phyloP scores from a whole-genome alignment of 2,329 filamentous ascomycete genomes.

The Xylariaceae sp. region DNA sequence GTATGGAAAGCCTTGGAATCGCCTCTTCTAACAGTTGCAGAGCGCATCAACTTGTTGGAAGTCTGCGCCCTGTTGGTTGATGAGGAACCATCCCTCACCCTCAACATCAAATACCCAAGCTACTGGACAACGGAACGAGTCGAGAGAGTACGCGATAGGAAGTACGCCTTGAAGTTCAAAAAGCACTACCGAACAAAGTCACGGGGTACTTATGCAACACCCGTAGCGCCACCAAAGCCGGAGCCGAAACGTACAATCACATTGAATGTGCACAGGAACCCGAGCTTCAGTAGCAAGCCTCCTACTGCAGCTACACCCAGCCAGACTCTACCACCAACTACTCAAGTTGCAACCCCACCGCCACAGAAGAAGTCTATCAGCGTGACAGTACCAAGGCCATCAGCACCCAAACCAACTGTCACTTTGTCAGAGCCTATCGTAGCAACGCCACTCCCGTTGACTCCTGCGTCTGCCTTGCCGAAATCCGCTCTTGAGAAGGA shows the following conservation, averaged over 20 bases:
- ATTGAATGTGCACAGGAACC: constrained; percentile 28
- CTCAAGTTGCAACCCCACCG: constrained; percentile 7
- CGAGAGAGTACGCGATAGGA: constrained; percentile 23
- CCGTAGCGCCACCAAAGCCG: constrained; percentile 18
- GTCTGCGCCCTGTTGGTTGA: constrained; percentile 49
- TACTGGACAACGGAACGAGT: constrained; percentile 39
- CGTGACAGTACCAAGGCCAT: constrained; percentile 13
- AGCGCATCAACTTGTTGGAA: constrained; percentile 49
- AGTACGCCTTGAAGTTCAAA: constrained; percentile 23
- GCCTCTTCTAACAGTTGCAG: constrained; percentile 41
- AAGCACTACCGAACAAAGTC: constrained; percentile 26
- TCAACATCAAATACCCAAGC: constrained; percentile 45
- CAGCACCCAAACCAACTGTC: constrained; percentile 11
- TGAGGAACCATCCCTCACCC: constrained; percentile 41
- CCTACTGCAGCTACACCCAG: constrained; percentile 6
- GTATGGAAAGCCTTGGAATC: constrained; percentile 50
- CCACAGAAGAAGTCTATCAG: constrained; percentile 16
- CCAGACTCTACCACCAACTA: constrained; percentile 9
- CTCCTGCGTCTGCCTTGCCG: constrained; percentile 6
- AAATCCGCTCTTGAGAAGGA: constrained; percentile 8
- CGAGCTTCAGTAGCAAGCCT: constrained; percentile 22
- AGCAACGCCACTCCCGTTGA: constrained; percentile 7
- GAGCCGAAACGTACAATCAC: constrained; percentile 32
- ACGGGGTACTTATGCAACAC: constrained; percentile 23
- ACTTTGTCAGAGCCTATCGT: background rate